Evolutionary conservation across 129 eudicot genomes (phyloP).

Genomic region (Flaveria bidentis): DNA sequence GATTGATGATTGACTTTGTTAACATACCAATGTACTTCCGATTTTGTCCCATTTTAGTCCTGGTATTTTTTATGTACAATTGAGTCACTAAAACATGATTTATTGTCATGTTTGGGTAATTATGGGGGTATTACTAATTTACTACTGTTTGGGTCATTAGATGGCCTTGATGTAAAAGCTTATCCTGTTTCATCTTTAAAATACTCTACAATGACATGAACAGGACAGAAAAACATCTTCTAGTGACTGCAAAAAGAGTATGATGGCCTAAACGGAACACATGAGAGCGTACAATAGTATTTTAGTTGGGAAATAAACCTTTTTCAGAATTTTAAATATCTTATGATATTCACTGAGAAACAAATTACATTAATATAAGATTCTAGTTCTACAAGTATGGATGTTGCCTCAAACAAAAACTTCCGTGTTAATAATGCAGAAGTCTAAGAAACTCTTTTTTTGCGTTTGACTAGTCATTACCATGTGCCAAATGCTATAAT

Average conservation of each 20-base stretch:
- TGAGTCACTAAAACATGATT: neutral
- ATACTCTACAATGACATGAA: neutral
- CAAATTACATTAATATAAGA: neutral
- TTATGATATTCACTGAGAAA: neutral
- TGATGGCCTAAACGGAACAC: neutral
- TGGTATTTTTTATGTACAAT: neutral
- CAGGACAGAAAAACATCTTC: neutral
- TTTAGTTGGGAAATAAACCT: neutral
- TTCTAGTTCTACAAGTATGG: conserved; percentile 9
- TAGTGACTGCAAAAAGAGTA: neutral
- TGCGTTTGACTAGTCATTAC: neutral
- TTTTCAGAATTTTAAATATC: neutral
- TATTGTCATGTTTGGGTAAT: neutral
- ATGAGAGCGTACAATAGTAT: neutral
- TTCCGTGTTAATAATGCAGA: neutral
- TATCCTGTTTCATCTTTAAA: neutral
- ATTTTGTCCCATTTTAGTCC: neutral
- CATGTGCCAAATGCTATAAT: neutral
- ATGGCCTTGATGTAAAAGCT: neutral
- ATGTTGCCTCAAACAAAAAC: conserved; percentile 5
- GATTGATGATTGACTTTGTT: neutral
- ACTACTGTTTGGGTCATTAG: neutral
- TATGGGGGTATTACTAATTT: neutral
- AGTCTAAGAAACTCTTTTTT: neutral
- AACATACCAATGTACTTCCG: neutral